A percentile compares a stretch with the other conserved stretches of the same genome.
These are phyloP conservation scores for Mortierella sp. DNA, from an alignment of 371 early-diverging fungal genomes.

Conservation along the genomic window DNA sequence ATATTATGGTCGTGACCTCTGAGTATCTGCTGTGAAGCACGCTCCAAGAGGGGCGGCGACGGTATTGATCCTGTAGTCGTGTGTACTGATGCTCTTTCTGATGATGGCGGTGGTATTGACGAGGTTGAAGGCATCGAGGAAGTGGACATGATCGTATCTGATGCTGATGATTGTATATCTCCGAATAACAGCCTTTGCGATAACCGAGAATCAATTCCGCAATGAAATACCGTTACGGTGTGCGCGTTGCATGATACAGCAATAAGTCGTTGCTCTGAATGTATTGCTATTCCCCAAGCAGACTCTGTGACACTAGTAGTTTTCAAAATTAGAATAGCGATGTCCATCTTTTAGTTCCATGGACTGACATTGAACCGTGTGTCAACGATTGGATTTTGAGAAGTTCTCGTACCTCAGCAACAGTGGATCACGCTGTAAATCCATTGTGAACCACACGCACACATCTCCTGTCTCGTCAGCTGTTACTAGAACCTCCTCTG, in stretches of 20 bases:
- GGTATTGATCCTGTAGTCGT: not conserved
- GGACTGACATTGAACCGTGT: not conserved
- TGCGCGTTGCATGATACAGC: slow-evolving; percentile 62
- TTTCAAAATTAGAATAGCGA: not conserved
- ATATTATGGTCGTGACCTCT: slow-evolving; percentile 64
- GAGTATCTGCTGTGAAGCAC: slow-evolving; percentile 38
- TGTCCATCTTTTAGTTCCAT: no score
- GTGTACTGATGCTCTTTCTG: not conserved
- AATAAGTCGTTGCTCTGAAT: slow-evolving; percentile 53
- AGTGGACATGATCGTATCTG: not conserved
- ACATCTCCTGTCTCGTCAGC: slow-evolving; percentile 42
- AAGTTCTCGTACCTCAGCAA: slow-evolving; percentile 30
- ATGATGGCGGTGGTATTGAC: not conserved
- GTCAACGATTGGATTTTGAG: not conserved
- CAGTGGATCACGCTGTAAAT: slow-evolving; percentile 40
- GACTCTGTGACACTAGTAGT: slow-evolving; percentile 44
- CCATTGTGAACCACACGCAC: slow-evolving; percentile 52
- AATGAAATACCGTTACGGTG: slow-evolving; percentile 57
- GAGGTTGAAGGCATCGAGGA: not conserved
- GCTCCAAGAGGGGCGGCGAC: not conserved
- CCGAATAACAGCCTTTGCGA: slow-evolving; percentile 7
- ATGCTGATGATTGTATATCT: slow-evolving; percentile 20
- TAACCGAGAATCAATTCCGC: slow-evolving; percentile 30
- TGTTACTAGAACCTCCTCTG: slow-evolving; percentile 44
- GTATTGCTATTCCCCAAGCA: slow-evolving; percentile 64